Evolutionary conservation across 805 yeast species (phyloP), one percentile per base, ranked within the genome.

Genomic region (Hanseniaspora clermontiae): DNA sequence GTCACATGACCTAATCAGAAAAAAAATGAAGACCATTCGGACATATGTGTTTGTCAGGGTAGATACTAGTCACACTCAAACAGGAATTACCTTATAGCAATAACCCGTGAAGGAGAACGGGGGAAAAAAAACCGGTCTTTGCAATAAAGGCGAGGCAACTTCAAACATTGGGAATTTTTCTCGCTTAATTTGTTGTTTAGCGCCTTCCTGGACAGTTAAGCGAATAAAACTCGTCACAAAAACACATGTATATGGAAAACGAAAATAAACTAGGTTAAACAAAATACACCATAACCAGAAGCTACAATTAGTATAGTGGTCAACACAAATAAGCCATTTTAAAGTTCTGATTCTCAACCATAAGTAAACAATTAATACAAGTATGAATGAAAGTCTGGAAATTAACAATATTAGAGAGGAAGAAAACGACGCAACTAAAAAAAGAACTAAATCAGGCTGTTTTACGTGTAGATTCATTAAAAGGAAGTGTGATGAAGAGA

Each of bases 401-500:
- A 6, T 10, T 9, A 31, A 6, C 3, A 9, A 32, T 17, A 29
- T 37, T 6, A 46, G 31, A 19, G 51, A 55, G 36, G 59, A 55
- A n/a, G 43, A 49, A 11, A 59, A 49, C n/a, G 49, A 46, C 12
- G 15, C 29, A n/a, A 32, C 27, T 8, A 51, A 34, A 37, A 57
- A 34, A 43, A 49, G 63, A 47, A 57, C 61, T 6, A 58, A 58
- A 36, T 46, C 61, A 5, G 64, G 64, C 3, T 61, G 64, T 48
- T 61, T 60, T 50, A 60, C 63, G 9, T 61, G 64, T 47, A 52
- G 64, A 24, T 47, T 56, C 15, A 60, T 59, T 32, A 59, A 61
- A 51, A 59, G 60, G 54, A 61, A 62, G 37, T 62, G 64, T 50
- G 62, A 62, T 58, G 64, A 62, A 38, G 42, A n/a, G 8, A 61